phyloP scores from a whole-genome alignment of 768 basidiomycete species.

The Leucosporidium scottii region DNA sequence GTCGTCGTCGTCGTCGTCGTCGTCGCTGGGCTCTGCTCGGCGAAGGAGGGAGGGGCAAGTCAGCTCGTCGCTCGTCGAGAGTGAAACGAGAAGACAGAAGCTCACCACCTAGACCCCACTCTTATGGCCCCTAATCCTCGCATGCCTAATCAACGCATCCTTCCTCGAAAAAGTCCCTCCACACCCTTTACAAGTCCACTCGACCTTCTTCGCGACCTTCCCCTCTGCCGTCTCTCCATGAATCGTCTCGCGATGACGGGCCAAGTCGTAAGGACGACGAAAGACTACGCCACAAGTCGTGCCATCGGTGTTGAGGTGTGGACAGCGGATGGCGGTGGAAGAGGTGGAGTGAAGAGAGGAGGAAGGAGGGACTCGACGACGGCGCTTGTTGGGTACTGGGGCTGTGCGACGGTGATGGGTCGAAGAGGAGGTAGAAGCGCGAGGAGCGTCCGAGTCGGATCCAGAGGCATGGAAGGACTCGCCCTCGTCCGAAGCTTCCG shows the following conservation, averaged over 20 bases:
- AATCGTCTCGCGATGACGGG: conserved; percentile 38
- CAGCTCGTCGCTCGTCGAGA: neutral
- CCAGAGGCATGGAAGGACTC: too few species aligned
- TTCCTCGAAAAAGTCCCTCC: conserved; percentile 26
- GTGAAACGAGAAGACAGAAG: neutral
- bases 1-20: too few species aligned
- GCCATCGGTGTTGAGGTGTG: neutral
- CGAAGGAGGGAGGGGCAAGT: too few species aligned
- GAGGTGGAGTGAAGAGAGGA: neutral
- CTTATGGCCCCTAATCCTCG: conserved; percentile 17
- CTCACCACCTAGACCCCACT: conserved; percentile 6
- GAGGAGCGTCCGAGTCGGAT: neutral
- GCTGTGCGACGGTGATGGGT: neutral
- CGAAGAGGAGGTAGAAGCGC: neutral
- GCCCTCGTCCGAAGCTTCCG: neutral
- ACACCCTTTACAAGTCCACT: conserved; percentile 29
- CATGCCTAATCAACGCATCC: conserved; percentile 28
- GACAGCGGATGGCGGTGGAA: neutral
- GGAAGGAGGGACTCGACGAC: neutral
- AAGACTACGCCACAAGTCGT: conserved; percentile 29
- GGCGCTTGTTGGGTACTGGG: neutral
- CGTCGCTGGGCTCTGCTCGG: too few species aligned
- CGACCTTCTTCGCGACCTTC: conserved; percentile 11
- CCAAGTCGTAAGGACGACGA: conserved; percentile 38
- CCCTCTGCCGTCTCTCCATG: conserved; percentile 33